These are phyloP conservation scores for Cryptosporidium baileyi DNA, from an alignment of 169 alveolate species.

Conservation along the genomic window DNA sequence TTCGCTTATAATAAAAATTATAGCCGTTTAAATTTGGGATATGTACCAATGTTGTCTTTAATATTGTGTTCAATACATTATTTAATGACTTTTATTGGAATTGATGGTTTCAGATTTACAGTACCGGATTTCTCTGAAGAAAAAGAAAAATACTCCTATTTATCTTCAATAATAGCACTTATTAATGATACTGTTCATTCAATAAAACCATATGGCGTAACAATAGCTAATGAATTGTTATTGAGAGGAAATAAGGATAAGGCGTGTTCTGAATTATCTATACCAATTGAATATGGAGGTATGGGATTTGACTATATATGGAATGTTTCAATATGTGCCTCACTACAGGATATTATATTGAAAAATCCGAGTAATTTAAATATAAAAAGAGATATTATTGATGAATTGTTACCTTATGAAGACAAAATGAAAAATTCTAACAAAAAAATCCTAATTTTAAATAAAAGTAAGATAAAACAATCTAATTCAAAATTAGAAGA, in stretches of 20 bases:
- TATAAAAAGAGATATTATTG: conserved; percentile 23
- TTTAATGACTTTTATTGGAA: conserved; percentile 32
- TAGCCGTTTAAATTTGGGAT: conserved; percentile 22
- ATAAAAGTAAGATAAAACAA: not conserved
- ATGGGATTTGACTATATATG: conserved; percentile 63
- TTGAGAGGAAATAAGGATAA: conserved; percentile 8
- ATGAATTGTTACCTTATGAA: conserved; percentile 23
- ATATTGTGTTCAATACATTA: conserved; percentile 29
- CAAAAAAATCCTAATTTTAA: not conserved
- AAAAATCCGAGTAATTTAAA: conserved; percentile 15
- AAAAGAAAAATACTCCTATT: conserved; percentile 4
- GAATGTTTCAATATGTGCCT: conserved; percentile 10
- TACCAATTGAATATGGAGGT: conserved; percentile 60
- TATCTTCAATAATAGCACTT: conserved; percentile 15
- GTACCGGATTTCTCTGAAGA: conserved; percentile 42
- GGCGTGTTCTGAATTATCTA: conserved; percentile 46
- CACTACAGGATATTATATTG: conserved; percentile 12
- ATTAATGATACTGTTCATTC: conserved; percentile 43
- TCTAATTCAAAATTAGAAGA: not conserved
- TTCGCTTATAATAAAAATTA: conserved; percentile 14
- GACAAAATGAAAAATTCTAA: conserved; percentile 10
- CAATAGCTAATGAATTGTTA: conserved; percentile 37
- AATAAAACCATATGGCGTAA: conserved; percentile 49
- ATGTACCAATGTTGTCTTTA: conserved; percentile 50
- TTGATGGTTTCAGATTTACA: conserved; percentile 60